Evolutionary conservation across 2,329 filamentous ascomycete species (phyloP).

Genomic region (Ciborinia camelliae): DNA sequence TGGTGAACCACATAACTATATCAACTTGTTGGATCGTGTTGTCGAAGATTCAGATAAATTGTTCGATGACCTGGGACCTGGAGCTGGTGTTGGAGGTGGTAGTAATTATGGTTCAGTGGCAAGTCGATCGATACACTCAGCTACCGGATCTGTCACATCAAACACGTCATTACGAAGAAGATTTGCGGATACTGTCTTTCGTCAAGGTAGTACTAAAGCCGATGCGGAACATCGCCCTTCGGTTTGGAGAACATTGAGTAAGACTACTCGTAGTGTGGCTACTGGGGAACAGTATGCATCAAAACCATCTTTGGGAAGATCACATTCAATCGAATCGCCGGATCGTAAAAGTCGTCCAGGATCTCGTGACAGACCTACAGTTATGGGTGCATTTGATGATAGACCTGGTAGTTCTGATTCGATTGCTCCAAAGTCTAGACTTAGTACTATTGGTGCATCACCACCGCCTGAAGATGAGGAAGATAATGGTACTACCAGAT

Average conservation of each 20-base stretch:
- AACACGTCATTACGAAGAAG: conserved; percentile 82
- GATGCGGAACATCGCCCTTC: conserved; percentile 68
- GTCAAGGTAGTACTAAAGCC: conserved; percentile 74
- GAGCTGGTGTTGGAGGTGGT: conserved; percentile 28
- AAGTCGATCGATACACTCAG: conserved; percentile 32
- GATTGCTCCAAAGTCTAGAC: conserved; percentile 41
- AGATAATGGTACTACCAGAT: conserved; percentile 39
- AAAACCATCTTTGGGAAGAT: conserved; percentile 63
- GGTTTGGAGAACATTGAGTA: conserved; percentile 85
- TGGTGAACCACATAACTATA: conserved; percentile 74
- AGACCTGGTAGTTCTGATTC: conserved; percentile 52
- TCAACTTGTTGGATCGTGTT: conserved; percentile 82
- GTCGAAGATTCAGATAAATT: conserved; percentile 86
- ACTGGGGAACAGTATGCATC: conserved; percentile 59
- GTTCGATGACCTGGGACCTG: conserved; percentile 62
- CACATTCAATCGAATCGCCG: conserved; percentile 71
- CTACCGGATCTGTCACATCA: conserved; percentile 71
- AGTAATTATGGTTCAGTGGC: conserved; percentile 33
- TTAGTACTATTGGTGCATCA: conserved; percentile 36
- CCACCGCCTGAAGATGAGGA: conserved; percentile 44
- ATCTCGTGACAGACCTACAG: conserved; percentile 58
- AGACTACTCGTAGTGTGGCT: conserved; percentile 61
- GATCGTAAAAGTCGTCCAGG: conserved; percentile 47
- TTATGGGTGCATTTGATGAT: conserved; percentile 62
- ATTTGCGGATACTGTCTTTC: conserved; percentile 72